These are phyloP conservation scores for Pythium myriotylum DNA, from an alignment of 352 stramenopile genomes.

Conservation along the genomic window DNA sequence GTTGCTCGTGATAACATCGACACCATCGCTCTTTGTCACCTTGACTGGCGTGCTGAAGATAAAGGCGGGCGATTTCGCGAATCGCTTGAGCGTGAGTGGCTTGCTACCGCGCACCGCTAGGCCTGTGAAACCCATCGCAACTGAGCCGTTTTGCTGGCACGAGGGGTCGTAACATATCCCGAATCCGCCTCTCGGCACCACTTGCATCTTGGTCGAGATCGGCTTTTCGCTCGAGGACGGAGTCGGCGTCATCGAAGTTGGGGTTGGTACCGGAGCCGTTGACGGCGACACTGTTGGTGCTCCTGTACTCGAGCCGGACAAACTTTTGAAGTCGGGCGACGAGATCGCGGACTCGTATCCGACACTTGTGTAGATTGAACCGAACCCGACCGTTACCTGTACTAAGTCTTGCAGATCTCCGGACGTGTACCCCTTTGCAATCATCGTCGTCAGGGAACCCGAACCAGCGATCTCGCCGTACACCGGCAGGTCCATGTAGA, in stretches of 20 bases:
- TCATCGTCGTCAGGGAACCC: neutral
- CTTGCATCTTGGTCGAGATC: neutral
- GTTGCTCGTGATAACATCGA: neutral
- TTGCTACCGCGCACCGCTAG: neutral
- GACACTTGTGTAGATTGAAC: neutral
- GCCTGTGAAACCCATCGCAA: neutral
- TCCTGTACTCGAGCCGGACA: neutral
- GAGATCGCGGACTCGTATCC: conserved; percentile 1
- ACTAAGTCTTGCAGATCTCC: neutral
- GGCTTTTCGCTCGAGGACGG: too few relatives aligned
- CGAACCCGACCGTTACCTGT: neutral
- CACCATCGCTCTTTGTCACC: neutral
- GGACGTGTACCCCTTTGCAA: neutral
- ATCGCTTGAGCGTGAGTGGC: neutral
- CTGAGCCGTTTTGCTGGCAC: neutral
- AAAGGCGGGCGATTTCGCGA: neutral
- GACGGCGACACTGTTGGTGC: too few relatives aligned
- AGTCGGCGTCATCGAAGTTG: too few relatives aligned
- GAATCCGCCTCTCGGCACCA: neutral
- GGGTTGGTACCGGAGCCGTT: too few relatives aligned
- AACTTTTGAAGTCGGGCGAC: neutral
- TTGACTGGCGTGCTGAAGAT: neutral
- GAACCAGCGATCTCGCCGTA: neutral
- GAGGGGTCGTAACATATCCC: neutral
- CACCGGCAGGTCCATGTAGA: neutral